Conservation (phyloP, 257 asterid genomes). For the Leonotis leonurus region DNA sequence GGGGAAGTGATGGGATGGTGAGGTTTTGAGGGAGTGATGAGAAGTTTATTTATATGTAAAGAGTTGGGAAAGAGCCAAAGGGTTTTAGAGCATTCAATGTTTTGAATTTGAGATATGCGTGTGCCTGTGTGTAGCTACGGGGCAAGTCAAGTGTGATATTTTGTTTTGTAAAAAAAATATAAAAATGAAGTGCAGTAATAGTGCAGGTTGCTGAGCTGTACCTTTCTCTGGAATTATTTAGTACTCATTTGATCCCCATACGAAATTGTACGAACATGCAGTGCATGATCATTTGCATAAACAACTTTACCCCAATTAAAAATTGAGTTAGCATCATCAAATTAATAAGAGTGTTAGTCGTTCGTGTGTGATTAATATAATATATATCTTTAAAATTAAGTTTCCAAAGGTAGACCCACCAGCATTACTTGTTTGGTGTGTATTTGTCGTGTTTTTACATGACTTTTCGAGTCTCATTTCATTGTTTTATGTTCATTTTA, state of each 20-base stretch:
- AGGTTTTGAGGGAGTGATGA: slow-evolving; percentile 18
- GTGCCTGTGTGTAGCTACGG: slow-evolving; percentile 46
- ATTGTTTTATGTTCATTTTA: too few species aligned
- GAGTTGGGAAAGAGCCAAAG: slow-evolving; percentile 24
- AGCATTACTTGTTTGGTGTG: too few species aligned
- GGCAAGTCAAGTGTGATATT: slow-evolving; percentile 33
- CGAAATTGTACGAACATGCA: slow-evolving; percentile 81
- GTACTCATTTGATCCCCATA: slow-evolving; percentile 26
- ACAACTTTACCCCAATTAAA: neutral
- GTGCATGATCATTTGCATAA: slow-evolving; percentile 18
- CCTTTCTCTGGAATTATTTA: slow-evolving; percentile 21
- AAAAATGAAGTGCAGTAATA: slow-evolving; percentile 10
- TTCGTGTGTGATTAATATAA: too few species aligned
- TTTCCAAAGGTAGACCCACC: slow-evolving; percentile 26
- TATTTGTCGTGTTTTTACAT: too few species aligned
- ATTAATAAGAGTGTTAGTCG: too few species aligned
- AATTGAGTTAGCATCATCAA: neutral
- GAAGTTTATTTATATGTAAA: slow-evolving; percentile 53
- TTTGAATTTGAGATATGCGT: slow-evolving; percentile 24
- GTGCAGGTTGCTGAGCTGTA: slow-evolving; percentile 43
- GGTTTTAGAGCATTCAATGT: slow-evolving; percentile 34
- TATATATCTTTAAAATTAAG: too few species aligned
- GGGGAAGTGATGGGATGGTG: slow-evolving; percentile 23
- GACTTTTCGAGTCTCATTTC: too few species aligned
- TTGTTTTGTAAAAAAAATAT: too few species aligned